These are phyloP conservation scores for Collybia nuda DNA, from an alignment of 768 basidiomycete genomes.

Conservation along the genomic window DNA sequence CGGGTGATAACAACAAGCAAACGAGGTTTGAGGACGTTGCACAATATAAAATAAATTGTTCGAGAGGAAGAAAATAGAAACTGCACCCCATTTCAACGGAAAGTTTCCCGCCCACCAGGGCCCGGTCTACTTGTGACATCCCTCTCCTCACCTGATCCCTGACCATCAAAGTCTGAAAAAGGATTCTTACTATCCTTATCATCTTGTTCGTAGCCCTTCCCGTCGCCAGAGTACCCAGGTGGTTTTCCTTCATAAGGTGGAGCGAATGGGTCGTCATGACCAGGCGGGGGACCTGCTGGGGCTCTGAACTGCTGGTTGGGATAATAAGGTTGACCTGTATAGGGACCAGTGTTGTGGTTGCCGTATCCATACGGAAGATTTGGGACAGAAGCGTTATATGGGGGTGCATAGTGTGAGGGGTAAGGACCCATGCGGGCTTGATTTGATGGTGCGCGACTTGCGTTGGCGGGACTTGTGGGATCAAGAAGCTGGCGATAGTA, in stretches of 20 bases:
- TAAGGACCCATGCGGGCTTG: conserved; percentile 33
- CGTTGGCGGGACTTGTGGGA: conserved; percentile 57
- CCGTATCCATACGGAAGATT: conserved; percentile 28
- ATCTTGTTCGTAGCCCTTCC: conserved; percentile 21
- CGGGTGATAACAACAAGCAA: neutral
- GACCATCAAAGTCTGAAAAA: conserved; percentile 52
- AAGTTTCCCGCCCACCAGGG: conserved; percentile 31
- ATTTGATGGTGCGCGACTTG: conserved; percentile 43
- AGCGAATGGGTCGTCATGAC: conserved; percentile 32
- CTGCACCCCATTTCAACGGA: conserved; percentile 11
- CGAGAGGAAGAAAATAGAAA: neutral
- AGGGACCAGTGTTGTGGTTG: conserved; percentile 17
- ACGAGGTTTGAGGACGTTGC: neutral
- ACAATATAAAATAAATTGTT: neutral
- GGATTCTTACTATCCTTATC: conserved; percentile 49
- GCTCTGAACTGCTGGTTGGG: conserved; percentile 36
- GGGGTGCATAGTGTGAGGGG: conserved; percentile 59
- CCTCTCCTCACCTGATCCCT: conserved; percentile 29
- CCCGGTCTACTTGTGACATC: conserved; percentile 42
- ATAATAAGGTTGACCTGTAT: conserved; percentile 17
- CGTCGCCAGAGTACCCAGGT: conserved; percentile 46
- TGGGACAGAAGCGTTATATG: conserved; percentile 47
- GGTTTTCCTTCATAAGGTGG: conserved; percentile 42
- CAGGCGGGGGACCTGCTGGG: conserved; percentile 50
- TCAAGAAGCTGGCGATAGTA: conserved; percentile 78